A percentile compares a stretch with the other conserved stretches of the same genome.
phyloP scores from a whole-genome alignment of 805 yeast genomes.

The Candida awuae region DNA sequence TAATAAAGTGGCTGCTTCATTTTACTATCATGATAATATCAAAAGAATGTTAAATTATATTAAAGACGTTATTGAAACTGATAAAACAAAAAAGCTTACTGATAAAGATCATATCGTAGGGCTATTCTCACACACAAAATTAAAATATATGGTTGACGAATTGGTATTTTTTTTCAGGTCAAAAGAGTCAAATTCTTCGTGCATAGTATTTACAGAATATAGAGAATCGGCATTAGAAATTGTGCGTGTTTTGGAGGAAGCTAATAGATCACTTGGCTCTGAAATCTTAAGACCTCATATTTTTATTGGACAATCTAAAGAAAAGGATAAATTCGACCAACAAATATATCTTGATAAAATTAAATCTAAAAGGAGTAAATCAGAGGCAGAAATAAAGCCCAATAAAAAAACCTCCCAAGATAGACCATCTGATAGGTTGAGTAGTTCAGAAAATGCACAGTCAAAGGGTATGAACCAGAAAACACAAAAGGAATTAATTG shows the following conservation, averaged over 20 bases:
- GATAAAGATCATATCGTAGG: slow-evolving; percentile 22
- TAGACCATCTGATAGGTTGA: slow-evolving; percentile 34
- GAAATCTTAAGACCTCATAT: slow-evolving; percentile 58
- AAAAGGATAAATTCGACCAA: slow-evolving; percentile 61
- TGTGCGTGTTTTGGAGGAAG: slow-evolving; percentile 51
- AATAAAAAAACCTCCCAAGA: slow-evolving; percentile 22
- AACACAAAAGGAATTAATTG: slow-evolving; percentile 70
- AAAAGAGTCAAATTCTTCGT: slow-evolving; percentile 42
- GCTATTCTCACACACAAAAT: slow-evolving; percentile 60
- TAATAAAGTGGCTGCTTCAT: slow-evolving; percentile 52
- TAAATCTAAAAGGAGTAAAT: slow-evolving; percentile 9
- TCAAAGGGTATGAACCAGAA: slow-evolving; percentile 85
- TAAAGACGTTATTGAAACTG: slow-evolving; percentile 32
- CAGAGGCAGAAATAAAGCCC: slow-evolving; percentile 26
- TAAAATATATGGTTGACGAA: slow-evolving; percentile 51
- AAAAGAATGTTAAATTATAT: slow-evolving; percentile 37
- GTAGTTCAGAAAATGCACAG: slow-evolving; percentile 71
- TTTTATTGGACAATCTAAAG: slow-evolving; percentile 87
- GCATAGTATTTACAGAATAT: slow-evolving; percentile 79
- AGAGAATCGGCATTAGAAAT: slow-evolving; percentile 89
- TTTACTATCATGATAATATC: slow-evolving; percentile 48
- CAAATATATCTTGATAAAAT: slow-evolving; percentile 30
- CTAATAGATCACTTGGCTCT: slow-evolving; percentile 24
- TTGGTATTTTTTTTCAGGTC: slow-evolving; percentile 34
- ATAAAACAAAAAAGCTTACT: slow-evolving; percentile 17